Percentiles rank a stretch among this genome's conserved stretches.
Evolutionary conservation across 306 rosid genomes (phyloP).

Genomic region (Lotus japonicus): DNA sequence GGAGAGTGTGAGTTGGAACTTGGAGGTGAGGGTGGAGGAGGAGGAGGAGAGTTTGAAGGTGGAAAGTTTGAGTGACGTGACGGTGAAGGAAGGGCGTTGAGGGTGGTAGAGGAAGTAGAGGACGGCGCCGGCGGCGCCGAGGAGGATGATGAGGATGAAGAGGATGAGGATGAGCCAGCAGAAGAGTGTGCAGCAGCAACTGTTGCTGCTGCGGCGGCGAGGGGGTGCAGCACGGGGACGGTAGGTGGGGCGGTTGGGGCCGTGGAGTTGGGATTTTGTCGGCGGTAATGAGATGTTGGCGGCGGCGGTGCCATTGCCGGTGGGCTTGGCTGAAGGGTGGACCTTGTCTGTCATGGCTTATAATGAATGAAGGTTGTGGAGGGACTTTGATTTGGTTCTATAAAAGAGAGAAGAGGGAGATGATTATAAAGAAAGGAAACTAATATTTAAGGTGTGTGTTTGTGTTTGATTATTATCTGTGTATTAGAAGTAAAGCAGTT

Average conservation of each 20-base stretch:
- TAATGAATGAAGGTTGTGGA: background rate
- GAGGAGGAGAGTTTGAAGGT: slow-evolving; percentile 1
- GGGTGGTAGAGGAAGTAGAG: slow-evolving; percentile 64
- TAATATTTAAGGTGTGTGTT: too few species aligned
- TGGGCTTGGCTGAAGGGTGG: slow-evolving; percentile 53
- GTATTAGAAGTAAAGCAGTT: background rate
- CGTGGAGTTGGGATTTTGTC: slow-evolving; percentile 58
- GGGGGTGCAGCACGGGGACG: slow-evolving; percentile 49
- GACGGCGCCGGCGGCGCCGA: slow-evolving; percentile 37
- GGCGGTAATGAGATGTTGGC: slow-evolving; percentile 45
- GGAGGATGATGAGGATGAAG: slow-evolving; percentile 43
- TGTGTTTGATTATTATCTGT: too few species aligned
- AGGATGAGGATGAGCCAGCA: slow-evolving; percentile 45
- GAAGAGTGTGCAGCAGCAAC: slow-evolving; percentile 57
- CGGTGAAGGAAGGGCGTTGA: slow-evolving; percentile 27
- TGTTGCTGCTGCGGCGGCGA: slow-evolving; percentile 32
- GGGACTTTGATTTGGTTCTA: background rate
- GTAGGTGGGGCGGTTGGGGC: slow-evolving; percentile 66
- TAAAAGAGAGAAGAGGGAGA: background rate
- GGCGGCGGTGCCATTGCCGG: slow-evolving; percentile 17
- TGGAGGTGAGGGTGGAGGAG: background rate
- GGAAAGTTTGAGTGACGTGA: slow-evolving; percentile 30
- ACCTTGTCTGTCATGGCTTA: slow-evolving; percentile 71
- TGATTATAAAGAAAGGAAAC: background rate
- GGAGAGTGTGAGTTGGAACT: slow-evolving; percentile 25